Base-by-base conservation (phyloP, 1,284 basidiomycete species). In the Cutaneotrichosporon arboriforme region DNA sequence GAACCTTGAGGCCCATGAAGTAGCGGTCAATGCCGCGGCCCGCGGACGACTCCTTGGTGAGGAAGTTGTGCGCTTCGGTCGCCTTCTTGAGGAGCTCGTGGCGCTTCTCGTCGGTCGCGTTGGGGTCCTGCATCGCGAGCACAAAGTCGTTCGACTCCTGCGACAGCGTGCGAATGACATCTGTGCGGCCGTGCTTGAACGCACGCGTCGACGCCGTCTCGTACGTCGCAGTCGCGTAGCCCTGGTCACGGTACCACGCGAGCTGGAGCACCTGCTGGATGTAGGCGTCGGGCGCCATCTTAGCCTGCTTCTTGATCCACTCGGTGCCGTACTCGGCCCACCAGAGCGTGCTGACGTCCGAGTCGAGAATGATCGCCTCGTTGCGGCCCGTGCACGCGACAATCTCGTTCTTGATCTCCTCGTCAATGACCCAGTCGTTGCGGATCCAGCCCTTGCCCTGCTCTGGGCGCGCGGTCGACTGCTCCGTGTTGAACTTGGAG, bases 241-340 rank as follows among this genome's bases (percentile, higher is more conserved):
- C 84, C 55, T 86, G 87, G 36, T 84, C 83, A 63, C 82, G 82
- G 76, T 87, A 90, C 83, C 88, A 97, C 7, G 93, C 93, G 10
- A 97, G 82, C 73, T 97, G 94, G 21, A 97, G 79, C 1, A 85
- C 90, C 83, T 94, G 87, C 75, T 97, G 94, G 50, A 97, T 81
- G 73, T 84, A 97, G 0, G 88, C 89, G 69, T 98, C 93, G 0
- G 94, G 86, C 7, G 88, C 83, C 38, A 88, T 79, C 61, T 84
- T 84, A 48, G 81, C 87, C 88, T 81, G 69, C 60, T 79, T 79
- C 74, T 90, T 90, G 68, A 97, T 96, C 88, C 92, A 97, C 33
- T 91, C 86, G 1, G 84, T 80, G 3, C 91, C 93, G 74, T 88
- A 97, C 41, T 85, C 85, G 51, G 82, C 80, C 73, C 89, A 97